Evolutionary conservation across 345 rosid genomes (phyloP).

Genomic region (Acer yangbiense): DNA sequence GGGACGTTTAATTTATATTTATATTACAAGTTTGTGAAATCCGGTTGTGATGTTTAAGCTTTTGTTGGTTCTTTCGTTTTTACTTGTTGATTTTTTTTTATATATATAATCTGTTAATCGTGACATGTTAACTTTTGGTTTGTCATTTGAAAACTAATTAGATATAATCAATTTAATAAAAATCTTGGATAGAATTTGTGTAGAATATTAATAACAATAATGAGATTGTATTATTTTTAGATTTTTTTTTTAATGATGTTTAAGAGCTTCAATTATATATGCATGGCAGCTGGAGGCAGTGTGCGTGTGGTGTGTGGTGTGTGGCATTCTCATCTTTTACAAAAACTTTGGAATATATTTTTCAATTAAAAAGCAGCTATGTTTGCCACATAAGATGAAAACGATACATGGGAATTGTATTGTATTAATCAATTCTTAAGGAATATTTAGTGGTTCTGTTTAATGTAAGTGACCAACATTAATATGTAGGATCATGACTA

Average conservation of each 20-base stretch:
- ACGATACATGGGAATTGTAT: conserved; percentile 2
- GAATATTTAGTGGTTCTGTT: not conserved
- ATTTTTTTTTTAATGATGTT: too few species aligned
- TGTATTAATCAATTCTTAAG: not conserved
- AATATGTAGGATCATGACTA: not conserved
- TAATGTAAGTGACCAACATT: not conserved
- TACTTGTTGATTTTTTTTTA: not conserved
- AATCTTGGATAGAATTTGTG: too few species aligned
- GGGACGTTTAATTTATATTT: conserved; percentile 5
- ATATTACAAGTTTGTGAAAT: not conserved
- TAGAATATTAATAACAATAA: too few species aligned
- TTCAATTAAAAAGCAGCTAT: not conserved
- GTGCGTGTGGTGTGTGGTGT: not conserved
- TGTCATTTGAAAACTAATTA: not conserved
- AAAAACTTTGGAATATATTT: not conserved
- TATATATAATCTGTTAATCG: not conserved
- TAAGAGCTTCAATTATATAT: not conserved
- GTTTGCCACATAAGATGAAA: conserved; percentile 2
- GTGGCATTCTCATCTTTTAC: not conserved
- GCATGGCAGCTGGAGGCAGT: not conserved
- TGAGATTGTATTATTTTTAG: not conserved
- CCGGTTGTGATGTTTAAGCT: not conserved
- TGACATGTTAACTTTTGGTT: not conserved
- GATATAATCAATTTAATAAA: too few species aligned
- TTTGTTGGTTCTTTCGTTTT: conserved; percentile 17